phyloP scores from a whole-genome alignment of 495 filamentous ascomycete species.

The Podospora anserina region DNA sequence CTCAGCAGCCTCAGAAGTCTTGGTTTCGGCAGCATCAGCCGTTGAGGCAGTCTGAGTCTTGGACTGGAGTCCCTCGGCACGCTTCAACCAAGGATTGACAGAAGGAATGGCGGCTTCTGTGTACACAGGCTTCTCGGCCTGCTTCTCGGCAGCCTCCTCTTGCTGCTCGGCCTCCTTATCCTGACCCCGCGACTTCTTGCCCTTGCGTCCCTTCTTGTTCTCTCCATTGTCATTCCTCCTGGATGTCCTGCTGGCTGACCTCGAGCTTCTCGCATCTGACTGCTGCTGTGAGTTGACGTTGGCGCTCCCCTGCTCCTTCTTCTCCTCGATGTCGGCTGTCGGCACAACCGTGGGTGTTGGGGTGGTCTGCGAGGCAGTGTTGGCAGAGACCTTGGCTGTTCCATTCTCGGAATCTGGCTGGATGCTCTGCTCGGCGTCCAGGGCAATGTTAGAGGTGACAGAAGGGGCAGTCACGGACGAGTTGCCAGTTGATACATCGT shows the following conservation, averaged over 20 bases:
- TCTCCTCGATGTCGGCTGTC: background rate
- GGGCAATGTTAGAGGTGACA: conserved; percentile 58
- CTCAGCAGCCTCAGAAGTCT: conserved; percentile 25
- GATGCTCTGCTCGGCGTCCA: conserved; percentile 34
- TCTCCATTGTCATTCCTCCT: conserved; percentile 41
- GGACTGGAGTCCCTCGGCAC: conserved; percentile 58
- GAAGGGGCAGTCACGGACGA: conserved; percentile 54
- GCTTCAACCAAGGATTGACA: conserved; percentile 82
- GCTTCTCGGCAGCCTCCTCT: conserved; percentile 43
- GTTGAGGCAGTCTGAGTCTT: conserved; percentile 54
- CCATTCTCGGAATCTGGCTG: conserved; percentile 24
- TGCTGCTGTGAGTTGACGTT: conserved; percentile 17
- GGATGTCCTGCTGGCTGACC: conserved; percentile 37
- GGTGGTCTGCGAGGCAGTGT: background rate
- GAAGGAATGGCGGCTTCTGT: conserved; percentile 76
- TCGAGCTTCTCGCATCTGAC: conserved; percentile 27
- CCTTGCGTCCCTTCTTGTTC: conserved; percentile 43
- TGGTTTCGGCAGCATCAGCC: conserved; percentile 19
- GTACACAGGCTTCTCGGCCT: conserved; percentile 58
- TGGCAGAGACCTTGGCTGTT: conserved; percentile 12
- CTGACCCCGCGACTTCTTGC: conserved; percentile 44
- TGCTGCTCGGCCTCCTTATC: conserved; percentile 46
- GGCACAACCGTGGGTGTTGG: background rate
- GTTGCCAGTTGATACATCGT: conserved; percentile 50
- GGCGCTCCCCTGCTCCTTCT: conserved; percentile 19